A percentile compares a stretch with the other conserved stretches of the same genome.
Conservation (phyloP, 139 green algal genomes). For the Spirogloea muscicola region DNA sequence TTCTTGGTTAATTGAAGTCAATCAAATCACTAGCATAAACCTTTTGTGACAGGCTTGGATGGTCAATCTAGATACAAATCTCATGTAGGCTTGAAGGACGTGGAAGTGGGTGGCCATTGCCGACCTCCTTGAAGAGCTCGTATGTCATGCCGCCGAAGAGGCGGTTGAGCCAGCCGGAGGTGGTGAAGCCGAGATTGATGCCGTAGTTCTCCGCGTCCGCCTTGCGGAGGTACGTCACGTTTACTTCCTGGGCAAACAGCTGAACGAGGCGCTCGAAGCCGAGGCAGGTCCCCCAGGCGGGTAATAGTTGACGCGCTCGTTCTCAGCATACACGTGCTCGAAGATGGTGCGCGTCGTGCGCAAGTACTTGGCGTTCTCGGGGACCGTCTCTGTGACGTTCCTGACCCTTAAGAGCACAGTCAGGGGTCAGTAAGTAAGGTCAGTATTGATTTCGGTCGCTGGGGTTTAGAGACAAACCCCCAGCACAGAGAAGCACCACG, state of each 20-base stretch:
- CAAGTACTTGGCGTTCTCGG: constrained; percentile 40
- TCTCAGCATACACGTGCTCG: constrained; percentile 20
- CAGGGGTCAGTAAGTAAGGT: too few species aligned
- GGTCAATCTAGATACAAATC: too few species aligned
- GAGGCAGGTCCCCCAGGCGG: constrained; percentile 46
- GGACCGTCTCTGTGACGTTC: constrained; percentile 22
- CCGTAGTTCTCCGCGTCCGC: constrained; percentile 42
- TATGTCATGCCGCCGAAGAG: constrained; percentile 37
- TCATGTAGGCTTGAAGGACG: too few species aligned
- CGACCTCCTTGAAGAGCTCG: constrained; percentile 45
- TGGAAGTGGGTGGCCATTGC: too few species aligned
- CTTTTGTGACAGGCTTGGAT: too few species aligned
- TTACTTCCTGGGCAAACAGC: too few species aligned
- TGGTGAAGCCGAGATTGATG: constrained; percentile 43
- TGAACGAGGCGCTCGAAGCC: constrained; percentile 43
- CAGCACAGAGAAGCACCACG: too few species aligned
- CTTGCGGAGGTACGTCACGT: neutral
- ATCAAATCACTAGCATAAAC: too few species aligned
- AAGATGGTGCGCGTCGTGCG: constrained; percentile 38
- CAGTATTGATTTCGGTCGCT: too few species aligned
- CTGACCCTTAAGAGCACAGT: too few species aligned
- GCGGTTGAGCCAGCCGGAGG: constrained; percentile 20
- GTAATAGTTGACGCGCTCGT: constrained; percentile 40
- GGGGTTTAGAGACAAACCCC: too few species aligned
- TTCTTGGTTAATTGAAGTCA: too few species aligned